Evolutionary conservation across 139 green algal genomes (phyloP), one percentile per base, ranked within the genome.

Genomic region (Monoraphidium neglectum): DNA sequence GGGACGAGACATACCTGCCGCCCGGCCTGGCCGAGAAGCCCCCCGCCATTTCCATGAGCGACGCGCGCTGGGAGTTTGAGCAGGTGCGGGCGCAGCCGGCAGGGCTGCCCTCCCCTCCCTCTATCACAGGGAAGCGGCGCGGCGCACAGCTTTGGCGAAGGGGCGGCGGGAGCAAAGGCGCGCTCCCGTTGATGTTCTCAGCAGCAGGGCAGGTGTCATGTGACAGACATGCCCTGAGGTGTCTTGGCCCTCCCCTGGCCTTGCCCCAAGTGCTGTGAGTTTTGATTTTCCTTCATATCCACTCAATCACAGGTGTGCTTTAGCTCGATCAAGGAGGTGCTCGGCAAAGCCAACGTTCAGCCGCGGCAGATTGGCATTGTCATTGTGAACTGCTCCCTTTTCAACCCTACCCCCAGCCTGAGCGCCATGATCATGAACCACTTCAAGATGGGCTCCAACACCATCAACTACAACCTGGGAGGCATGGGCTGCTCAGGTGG

Each of bases 301-400:
- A 35, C 47, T 40, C 6, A 3, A 18, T 13, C 90, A 79, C 66
- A 90, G 76, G 95, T 97, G 5, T 90, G 95, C 73, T 94, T 87
- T 68, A 82, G 43, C n/a, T 87, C 81, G 36, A 84, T 98, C 26
- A 72, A 84, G 26, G 84, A 95, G 38, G 78, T 90, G 68, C 84
- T 98, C 40, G 57, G 82, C 21, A 85, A 88, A 40, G 89, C 81
- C 0, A 74, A 82, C 40, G 71, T 88, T 35, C 68, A 83, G 51
- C 77, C 78, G 15, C 77, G 74, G 46, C 82, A 98, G 76, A 91
- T 99, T 26, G 95, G 94, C 80, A 93, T 98, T 63, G 80, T 99
- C 38, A 88, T 99, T 51, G 89, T 98, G 10, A 99, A 99, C 90
- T 99, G 95, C 92, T 91, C 74, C 47, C 87, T 99, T 35, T 99